Evolutionary conservation across 305 asterid species (phyloP).

Genomic region (Fraxinus floribunda): DNA sequence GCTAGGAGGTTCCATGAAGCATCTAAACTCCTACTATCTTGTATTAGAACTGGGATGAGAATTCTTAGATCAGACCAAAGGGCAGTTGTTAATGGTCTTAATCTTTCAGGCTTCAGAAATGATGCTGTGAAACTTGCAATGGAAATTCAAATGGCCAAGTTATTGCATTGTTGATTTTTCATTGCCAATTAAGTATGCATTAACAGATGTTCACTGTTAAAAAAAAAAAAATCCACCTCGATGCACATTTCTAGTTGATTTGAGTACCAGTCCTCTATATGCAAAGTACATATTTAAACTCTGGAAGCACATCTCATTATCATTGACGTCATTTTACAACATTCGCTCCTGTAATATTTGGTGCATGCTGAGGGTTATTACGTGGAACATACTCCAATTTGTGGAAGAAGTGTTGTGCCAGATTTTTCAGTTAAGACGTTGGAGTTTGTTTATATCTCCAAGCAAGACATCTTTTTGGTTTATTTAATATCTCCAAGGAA

Average conservation of each 20-base stretch:
- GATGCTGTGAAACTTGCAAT: conserved; percentile 44
- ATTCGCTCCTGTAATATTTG: not conserved
- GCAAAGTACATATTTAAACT: not conserved
- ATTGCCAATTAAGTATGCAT: not conserved
- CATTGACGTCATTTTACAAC: not conserved
- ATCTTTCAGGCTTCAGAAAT: conserved; percentile 29
- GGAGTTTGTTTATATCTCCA: not conserved
- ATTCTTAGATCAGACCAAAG: conserved; percentile 54
- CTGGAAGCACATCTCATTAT: not conserved
- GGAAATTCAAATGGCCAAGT: conserved; percentile 43
- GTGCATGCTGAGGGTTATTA: not conserved
- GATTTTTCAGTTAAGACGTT: not conserved
- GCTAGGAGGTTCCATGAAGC: conserved; percentile 61
- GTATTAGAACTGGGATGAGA: conserved; percentile 55
- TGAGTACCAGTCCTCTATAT: not conserved
- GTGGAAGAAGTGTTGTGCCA: not conserved
- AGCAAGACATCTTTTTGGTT: not conserved
- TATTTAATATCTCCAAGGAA: not conserved
- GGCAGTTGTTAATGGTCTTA: conserved; percentile 59
- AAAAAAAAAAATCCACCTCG: not conserved
- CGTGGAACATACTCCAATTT: not conserved
- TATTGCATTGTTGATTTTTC: conserved; percentile 34
- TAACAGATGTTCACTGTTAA: not conserved
- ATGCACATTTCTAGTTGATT: not conserved
- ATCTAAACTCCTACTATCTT: conserved; percentile 59